Evolutionary conservation across 2,329 filamentous ascomycete genomes (phyloP), one percentile per base, ranked within the genome.

Genomic region (Penicillium brevicompactum): DNA sequence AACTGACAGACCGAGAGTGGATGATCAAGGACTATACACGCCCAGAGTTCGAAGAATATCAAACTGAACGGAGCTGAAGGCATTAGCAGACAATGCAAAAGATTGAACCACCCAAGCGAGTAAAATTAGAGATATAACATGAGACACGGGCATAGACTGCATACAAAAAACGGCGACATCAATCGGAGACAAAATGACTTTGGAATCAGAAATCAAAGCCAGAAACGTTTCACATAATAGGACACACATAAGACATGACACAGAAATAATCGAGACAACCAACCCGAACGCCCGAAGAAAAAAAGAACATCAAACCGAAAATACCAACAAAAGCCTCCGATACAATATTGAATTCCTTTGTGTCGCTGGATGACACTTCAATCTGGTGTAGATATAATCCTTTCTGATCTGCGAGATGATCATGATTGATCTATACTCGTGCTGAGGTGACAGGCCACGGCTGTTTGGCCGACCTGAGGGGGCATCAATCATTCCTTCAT

Each of bases 231-330:
- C 14, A 5, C 37, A 49, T 24, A 11, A 18, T 6, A 11, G n/a
- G 18, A 48, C 14, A 49, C 18, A 16, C 16, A 47, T 24, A 14
- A 21, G 30, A 18, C 18, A 34, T 21, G 6, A 21, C 9, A 16
- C 24, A 11, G 24, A 49, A 53, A 9, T 42, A 43, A 49, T 49
- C 45, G 22, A 49, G n/a, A 53, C 51, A 53, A 31, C 51, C 45
- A 31, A 31, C 51, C 45, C 38, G 9, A 53, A 53, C 45, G 30
- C 51, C 51, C 9, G 11, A 53, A 49, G 9, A 31, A 49, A 53
- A 53, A 43, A 37, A 7, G 24, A 21, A 44, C 22, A 14, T 8
- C n/a, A 49, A 49, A 43, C 45, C 14, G 30, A 43, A 10, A 37
- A 47, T 43, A 46, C 16, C 37, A 41, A 49, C 13, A 49, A 49